phyloP scores from a whole-genome alignment of 768 basidiomycete species.

The Leucocoprinus leucothites region DNA sequence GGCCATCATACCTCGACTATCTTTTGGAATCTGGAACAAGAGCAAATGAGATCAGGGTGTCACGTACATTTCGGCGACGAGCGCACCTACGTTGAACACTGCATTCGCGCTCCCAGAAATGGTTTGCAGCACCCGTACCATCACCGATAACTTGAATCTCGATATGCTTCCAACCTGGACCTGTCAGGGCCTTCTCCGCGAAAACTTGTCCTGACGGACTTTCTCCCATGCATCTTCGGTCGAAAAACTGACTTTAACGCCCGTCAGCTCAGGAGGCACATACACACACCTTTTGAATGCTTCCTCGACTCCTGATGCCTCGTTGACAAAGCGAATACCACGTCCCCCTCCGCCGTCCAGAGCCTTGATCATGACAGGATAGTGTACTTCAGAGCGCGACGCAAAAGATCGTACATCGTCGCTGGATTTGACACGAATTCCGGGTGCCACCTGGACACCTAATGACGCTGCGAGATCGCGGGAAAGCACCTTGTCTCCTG shows the following conservation, averaged over 20 bases:
- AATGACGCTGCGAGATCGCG: constrained; percentile 29
- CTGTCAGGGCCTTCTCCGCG: constrained; percentile 81
- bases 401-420: constrained; percentile 28
- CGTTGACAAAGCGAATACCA: constrained; percentile 84
- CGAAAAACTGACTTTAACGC: background rate
- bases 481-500: constrained; percentile 42
- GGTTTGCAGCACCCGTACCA: constrained; percentile 70
- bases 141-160: constrained; percentile 88
- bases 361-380: constrained; percentile 83
- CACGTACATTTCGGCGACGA: background rate
- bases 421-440: constrained; percentile 22
- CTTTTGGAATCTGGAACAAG: constrained; percentile 58
- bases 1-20: constrained; percentile 65
- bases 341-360: constrained; percentile 89
- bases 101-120: constrained; percentile 90
- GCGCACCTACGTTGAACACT: constrained; percentile 80
- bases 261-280: background rate
- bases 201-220: constrained; percentile 54
- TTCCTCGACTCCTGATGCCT: constrained; percentile 66
- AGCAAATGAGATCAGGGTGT: background rate
- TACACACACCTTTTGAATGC: constrained; percentile 56
- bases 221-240: constrained; percentile 32
- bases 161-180: constrained; percentile 74
- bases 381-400: constrained; percentile 22
- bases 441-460: constrained; percentile 27